Evolutionary conservation across 805 yeast genomes (phyloP).

Genomic region (Saccharomyces mikatae): DNA sequence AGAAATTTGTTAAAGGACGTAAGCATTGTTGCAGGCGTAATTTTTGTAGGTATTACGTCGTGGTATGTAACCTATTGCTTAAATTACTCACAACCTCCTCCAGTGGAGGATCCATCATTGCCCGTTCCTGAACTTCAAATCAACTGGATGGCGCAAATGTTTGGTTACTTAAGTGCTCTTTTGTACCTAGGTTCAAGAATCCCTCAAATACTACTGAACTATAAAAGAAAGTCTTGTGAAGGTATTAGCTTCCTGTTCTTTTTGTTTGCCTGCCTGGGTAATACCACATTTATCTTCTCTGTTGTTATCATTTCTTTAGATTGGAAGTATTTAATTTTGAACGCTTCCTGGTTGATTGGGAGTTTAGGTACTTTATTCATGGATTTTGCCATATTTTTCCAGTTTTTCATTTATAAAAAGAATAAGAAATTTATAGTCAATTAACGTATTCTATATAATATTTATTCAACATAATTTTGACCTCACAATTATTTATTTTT

Average conservation of each 20-base stretch:
- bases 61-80: neutral
- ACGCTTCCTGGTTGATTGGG: conserved; percentile 90
- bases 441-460: neutral
- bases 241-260: conserved; percentile 92
- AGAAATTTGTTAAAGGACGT: neutral
- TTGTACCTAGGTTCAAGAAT: conserved; percentile 80
- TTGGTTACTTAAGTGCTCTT: conserved; percentile 72
- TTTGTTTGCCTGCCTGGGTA: conserved; percentile 91
- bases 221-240: conserved; percentile 82
- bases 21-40: neutral
- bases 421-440: neutral
- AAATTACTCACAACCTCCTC: conserved; percentile 1
- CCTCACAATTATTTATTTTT: neutral
- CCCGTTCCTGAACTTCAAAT: conserved; percentile 43
- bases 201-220: conserved; percentile 86
- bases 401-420: conserved; percentile 62
- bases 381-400: conserved; percentile 78
- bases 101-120: conserved; percentile 8
- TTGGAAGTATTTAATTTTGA: conserved; percentile 62
- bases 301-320: conserved; percentile 71
- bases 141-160: conserved; percentile 74
- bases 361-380: conserved; percentile 77
- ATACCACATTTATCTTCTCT: conserved; percentile 80
- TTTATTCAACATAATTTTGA: neutral
- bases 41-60: neutral